phyloP scores from a whole-genome alignment of 441 rosid species.

The Erodium chrysanthum region DNA sequence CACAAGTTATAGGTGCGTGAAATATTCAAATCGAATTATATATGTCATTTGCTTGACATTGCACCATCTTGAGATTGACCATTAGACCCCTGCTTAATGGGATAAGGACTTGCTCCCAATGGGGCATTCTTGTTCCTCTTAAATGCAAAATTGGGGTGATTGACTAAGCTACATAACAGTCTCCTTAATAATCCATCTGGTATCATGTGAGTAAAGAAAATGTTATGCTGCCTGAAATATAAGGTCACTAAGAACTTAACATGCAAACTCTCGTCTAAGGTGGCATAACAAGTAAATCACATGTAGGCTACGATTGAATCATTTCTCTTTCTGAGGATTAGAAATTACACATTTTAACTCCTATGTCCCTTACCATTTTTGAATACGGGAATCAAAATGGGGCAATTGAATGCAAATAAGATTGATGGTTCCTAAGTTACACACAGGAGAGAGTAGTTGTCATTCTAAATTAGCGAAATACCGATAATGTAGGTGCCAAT shows the following conservation, averaged over 20 bases:
- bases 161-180: background rate
- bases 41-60: background rate
- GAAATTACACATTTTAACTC: background rate
- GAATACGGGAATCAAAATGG: background rate
- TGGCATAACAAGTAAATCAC: background rate
- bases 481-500: conserved; percentile 69
- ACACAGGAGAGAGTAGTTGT: background rate
- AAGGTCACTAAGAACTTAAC: background rate
- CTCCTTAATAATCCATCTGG: background rate
- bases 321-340: background rate
- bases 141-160: too few species aligned
- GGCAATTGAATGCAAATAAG: background rate
- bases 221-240: background rate
- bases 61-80: background rate
- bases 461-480: conserved; percentile 16
- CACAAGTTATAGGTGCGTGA: background rate
- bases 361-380: background rate
- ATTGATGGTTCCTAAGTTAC: background rate
- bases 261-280: background rate
- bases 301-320: background rate
- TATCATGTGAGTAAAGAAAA: background rate
- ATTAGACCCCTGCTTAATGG: too few species aligned
- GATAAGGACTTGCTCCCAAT: background rate
- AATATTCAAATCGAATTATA: background rate
- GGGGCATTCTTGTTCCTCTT: too few species aligned